Evolutionary conservation across 164 flowering plant species (phyloP).

Genomic region (Chimonanthus salicifolius): DNA sequence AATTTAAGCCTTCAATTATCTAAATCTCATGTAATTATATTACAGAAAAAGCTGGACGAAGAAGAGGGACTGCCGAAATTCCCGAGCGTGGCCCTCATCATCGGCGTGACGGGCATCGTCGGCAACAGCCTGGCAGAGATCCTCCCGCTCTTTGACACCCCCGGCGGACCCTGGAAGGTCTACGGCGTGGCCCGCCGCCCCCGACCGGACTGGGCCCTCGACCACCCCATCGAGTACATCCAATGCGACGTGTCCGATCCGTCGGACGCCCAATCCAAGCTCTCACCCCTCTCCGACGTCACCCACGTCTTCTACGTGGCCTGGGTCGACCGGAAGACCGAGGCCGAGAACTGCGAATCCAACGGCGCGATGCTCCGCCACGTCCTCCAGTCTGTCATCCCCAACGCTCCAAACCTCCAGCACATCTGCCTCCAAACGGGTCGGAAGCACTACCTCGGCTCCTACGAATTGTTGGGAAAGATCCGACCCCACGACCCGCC

Average conservation of each 20-base stretch:
- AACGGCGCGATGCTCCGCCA: conserved; percentile 62
- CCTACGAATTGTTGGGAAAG: conserved; percentile 37
- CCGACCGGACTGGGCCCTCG: conserved; percentile 53
- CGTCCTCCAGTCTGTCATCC: conserved; percentile 55
- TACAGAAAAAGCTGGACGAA: conserved; percentile 55
- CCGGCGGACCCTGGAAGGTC: conserved; percentile 90
- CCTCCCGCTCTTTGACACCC: conserved; percentile 73
- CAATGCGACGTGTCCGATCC: conserved; percentile 60
- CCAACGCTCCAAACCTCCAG: conserved; percentile 50
- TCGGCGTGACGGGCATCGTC: conserved; percentile 81
- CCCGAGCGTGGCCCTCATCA: conserved; percentile 56
- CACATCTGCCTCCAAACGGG: conserved; percentile 81
- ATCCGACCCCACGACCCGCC: conserved; percentile 52
- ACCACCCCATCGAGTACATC: conserved; percentile 60
- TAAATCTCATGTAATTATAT: neutral
- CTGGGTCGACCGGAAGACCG: conserved; percentile 45
- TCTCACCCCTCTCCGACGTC: conserved; percentile 55
- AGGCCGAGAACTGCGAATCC: conserved; percentile 40
- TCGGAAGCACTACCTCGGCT: conserved; percentile 53
- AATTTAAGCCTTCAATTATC: neutral
- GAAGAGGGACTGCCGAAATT: conserved; percentile 33
- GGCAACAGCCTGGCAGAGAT: conserved; percentile 87
- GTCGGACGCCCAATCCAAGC: conserved; percentile 39
- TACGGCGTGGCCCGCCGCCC: conserved; percentile 76
- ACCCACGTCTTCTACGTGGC: conserved; percentile 75